Evolutionary conservation across 2,329 filamentous ascomycete genomes (phyloP), one percentile per base, ranked within the genome.

Genomic region (Fusarium phyllophilum): DNA sequence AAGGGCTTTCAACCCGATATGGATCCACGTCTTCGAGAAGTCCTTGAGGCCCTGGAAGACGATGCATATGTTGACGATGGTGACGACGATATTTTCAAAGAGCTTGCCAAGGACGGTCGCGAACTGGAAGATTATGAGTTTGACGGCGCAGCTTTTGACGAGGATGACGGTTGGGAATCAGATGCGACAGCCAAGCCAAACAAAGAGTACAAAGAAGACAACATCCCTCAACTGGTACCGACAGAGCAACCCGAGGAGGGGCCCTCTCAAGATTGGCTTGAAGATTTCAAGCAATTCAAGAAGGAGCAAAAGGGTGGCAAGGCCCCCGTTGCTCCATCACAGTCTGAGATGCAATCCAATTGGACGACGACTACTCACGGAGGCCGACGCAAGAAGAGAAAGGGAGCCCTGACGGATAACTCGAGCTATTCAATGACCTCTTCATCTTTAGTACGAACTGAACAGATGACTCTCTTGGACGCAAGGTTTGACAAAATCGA

Each of bases 1-100:
- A 92, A 93, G 6, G 96, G 96, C 0, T 97, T 99, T 82, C 93
- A 99, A 83, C 96, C 97, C 12, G 95, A 98, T 80, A 98, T 99
- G 96, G 97, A 99, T 79, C 95, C 95, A 5, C 89, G 96, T 44
- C 82, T 99, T 75, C 89, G 96, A 51, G 96, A 99, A 82, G 95
- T 95, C 10, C 84, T 99, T 31, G 95, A 98, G 83, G 96, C 96
- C 17, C 85, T 99, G 36, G 96, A 99, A 55, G 96, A 99, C 79
- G 96, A 99, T 31, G 96, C 93, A 6, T 99, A 94, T 79, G 95
- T 99, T 5, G 96, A 93, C 12, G 90, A 96, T 39, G 93, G 95
- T 29, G 90, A 96, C 41, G 94, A 96, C n/a, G 93, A 96, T 62
- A 84, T 98, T 58, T 98, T 99, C 82, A 90, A 89, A 49, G 84